Base-by-base conservation (phyloP, 148 eudicot species). In the Selenicereus undatus region DNA sequence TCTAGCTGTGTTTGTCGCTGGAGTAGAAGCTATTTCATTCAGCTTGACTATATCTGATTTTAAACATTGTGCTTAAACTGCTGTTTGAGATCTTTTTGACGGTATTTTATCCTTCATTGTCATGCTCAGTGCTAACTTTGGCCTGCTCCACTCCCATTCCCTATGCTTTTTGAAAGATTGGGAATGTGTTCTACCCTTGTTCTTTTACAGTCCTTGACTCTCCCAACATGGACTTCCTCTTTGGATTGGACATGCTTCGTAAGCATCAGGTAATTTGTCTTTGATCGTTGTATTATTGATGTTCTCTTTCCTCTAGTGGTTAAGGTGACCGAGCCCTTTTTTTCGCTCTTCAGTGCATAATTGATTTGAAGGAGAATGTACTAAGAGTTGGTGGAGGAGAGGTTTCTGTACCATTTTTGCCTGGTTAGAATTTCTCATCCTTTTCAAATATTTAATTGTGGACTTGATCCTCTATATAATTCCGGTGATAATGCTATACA, bases 361-460 rank as follows among this genome's bases (percentile, higher is more conserved):
- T 96, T 81, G 99, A 96, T 89, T 88, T 96, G 86, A 95, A 95
- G 88, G 98, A 95, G 3, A 95, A 88, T 88, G 95, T 92, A 73
- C 83, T 96, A 86, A 89, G 97, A 92, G 90, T 96, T 84, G 99
- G 97, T 74, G 99, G 99, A 68, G 99, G 98, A 79, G 99, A 96
- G 90, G 97, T 96, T 84, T 86, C 99, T 42, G 99, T 91, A 78
- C 97, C 97, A 45, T 96, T 96, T 88, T 83, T 93, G 84, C 89
- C 90, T 36, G 98, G 98, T 96, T 71, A 71, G 83, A 78, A 64
- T 58, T 51, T 81, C 21, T 77, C 8, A 17, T 30, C 24, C 45
- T 16, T 51, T 71, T 71, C 36, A 18, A 32, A 54, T 27, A 18
- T 5, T 8, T 75, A 17, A 68, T 20, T 36, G 48, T 74, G 32